Percentiles rank a stretch among this genome's conserved stretches.
Conservation (phyloP, 371 early-diverging fungal genomes). For the Mucor piriformis region DNA sequence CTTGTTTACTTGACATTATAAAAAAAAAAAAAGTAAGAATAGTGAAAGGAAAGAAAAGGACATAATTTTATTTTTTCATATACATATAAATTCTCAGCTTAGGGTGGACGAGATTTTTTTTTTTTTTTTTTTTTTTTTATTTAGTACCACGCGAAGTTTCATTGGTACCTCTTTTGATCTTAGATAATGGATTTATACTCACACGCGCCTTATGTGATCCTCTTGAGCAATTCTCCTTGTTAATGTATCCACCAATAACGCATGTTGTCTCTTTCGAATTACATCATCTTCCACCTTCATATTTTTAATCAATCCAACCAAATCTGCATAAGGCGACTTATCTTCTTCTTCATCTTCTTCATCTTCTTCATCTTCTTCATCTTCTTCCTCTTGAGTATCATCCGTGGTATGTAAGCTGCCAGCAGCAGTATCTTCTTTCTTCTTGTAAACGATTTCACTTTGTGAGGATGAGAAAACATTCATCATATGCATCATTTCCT, state of each 20-base stretch:
- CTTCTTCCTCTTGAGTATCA: neutral
- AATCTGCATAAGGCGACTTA: slow-evolving; percentile 26
- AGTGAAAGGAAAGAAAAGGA: slow-evolving; percentile 5
- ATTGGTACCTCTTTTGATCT: too few species aligned
- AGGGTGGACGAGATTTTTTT: too few species aligned
- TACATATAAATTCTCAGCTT: too few species aligned
- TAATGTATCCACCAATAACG: slow-evolving; percentile 5
- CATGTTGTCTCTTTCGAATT: slow-evolving; percentile 6
- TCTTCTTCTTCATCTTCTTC: slow-evolving; percentile 8
- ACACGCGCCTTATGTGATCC: too few species aligned
- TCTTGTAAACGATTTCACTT: neutral
- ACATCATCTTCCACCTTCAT: slow-evolving; percentile 19
- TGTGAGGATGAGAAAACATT: slow-evolving; percentile 38
- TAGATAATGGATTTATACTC: too few species aligned
- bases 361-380: neutral
- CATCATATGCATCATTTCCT: slow-evolving; percentile 41
- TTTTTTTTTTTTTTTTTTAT: too few species aligned
- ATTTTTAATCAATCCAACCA: slow-evolving; percentile 17
- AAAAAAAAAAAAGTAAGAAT: neutral
- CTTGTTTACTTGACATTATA: slow-evolving; percentile 23
- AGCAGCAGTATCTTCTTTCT: neutral
- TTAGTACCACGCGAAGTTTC: too few species aligned
- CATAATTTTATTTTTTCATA: too few species aligned
- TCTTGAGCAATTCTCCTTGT: neutral
- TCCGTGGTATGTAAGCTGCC: neutral